Conservation (phyloP, 305 asterid genomes). For the Fraxinus xanthoxyloides region DNA sequence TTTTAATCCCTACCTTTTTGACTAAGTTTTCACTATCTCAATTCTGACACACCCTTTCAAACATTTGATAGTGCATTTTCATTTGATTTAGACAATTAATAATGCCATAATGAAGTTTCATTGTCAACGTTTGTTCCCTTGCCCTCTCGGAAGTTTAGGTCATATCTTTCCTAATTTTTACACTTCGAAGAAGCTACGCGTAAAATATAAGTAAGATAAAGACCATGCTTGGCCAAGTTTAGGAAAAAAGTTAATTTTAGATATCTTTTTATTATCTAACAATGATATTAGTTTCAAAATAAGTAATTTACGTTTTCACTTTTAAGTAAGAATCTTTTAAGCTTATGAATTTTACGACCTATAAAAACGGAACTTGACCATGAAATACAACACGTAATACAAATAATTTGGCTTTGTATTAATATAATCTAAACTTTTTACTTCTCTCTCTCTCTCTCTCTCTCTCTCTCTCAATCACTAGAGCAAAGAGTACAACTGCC, state of each 20-base stretch:
- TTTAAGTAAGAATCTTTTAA: background rate
- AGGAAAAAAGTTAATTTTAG: background rate
- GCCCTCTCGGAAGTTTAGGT: background rate
- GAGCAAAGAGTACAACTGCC: background rate
- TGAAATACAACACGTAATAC: background rate
- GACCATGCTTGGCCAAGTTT: background rate
- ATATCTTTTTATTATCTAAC: background rate
- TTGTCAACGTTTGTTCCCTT: background rate
- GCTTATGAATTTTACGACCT: background rate
- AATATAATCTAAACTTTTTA: background rate
- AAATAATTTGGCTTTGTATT: background rate
- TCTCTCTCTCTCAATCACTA: background rate
- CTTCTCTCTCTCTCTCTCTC: background rate
- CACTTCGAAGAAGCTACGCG: too few species aligned
- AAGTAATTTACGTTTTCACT: background rate
- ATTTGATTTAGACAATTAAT: background rate
- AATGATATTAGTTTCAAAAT: too few species aligned
- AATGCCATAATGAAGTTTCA: background rate
- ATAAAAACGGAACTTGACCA: background rate
- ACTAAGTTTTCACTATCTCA: background rate
- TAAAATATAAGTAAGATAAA: background rate
- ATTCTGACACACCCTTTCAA: background rate
- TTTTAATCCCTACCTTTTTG: too few species aligned
- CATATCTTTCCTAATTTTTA: background rate
- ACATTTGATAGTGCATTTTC: background rate